A percentile compares a stretch with the other conserved stretches of the same genome.
phyloP scores from a whole-genome alignment of 306 rosid genomes.

The Gillenia trifoliata region DNA sequence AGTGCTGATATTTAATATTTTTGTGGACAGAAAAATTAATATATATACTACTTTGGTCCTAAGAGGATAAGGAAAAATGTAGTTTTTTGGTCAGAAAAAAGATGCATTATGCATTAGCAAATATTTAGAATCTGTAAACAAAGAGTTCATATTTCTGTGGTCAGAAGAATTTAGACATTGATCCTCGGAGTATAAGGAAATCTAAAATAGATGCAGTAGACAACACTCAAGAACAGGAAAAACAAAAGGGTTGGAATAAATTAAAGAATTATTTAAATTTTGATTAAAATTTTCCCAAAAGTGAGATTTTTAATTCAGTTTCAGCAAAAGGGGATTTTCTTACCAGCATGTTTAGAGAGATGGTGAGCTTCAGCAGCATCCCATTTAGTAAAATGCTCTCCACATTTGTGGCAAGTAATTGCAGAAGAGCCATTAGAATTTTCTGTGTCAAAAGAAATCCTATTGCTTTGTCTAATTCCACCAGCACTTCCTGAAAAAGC shows the following conservation, averaged over 20 bases:
- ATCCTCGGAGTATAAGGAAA: conserved; percentile 24
- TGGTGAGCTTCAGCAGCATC: conserved; percentile 90
- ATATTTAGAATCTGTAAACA: not conserved
- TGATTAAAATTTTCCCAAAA: conserved; percentile 4
- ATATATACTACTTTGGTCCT: not conserved
- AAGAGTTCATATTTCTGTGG: conserved; percentile 23
- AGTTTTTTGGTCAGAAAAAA: not conserved
- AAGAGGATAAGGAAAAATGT: conserved; percentile 21
- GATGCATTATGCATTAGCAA: not conserved
- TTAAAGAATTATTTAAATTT: not conserved
- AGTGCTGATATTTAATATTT: not conserved
- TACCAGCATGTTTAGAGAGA: conserved; percentile 91
- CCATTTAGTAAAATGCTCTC: conserved; percentile 76
- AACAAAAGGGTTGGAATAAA: not conserved
- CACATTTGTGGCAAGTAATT: conserved; percentile 79
- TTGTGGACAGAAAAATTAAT: conserved; percentile 37
- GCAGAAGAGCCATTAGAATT: conserved; percentile 37
- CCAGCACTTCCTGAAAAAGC: conserved; percentile 17
- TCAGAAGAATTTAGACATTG: conserved; percentile 17
- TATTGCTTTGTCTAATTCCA: conserved; percentile 49
- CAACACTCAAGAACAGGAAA: not conserved
- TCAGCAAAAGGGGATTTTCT: not conserved
- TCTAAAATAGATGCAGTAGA: not conserved
- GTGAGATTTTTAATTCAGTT: not conserved
- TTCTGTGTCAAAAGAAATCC: conserved; percentile 47